Conservation (phyloP, 257 asterid species). For the Solanum paucissectum region DNA sequence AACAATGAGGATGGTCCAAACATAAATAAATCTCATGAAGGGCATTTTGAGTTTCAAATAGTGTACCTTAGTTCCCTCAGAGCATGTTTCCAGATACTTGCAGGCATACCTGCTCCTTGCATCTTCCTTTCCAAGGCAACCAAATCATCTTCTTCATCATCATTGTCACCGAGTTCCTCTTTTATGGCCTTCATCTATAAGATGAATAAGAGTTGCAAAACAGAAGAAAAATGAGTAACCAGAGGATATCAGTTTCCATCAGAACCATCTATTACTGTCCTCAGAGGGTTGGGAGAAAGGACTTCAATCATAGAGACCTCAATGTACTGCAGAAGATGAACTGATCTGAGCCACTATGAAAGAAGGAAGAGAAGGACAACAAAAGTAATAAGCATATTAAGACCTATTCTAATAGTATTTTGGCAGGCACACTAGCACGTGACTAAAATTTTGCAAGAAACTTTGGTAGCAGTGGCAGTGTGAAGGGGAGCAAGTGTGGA, state of each 20-base stretch:
- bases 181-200: conserved; percentile 95
- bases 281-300: neutral
- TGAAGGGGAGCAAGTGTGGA: neutral
- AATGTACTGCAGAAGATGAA: neutral
- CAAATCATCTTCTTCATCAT: conserved; percentile 94
- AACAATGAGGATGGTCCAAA: neutral
- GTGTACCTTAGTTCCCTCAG: conserved; percentile 81
- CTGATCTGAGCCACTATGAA: neutral
- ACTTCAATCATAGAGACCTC: neutral
- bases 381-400: neutral
- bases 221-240: neutral
- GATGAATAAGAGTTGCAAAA: conserved; percentile 10
- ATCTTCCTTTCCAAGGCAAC: conserved; percentile 92
- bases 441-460: neutral
- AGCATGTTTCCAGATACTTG: conserved; percentile 92
- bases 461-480: neutral
- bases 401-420: neutral
- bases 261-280: neutral
- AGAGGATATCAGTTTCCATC: neutral
- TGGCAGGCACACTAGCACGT: neutral
- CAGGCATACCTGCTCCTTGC: conserved; percentile 95
- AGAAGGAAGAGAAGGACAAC: neutral
- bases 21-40: neutral
- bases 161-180: conserved; percentile 97
- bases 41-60: neutral